phyloP scores from a whole-genome alignment of 106 monocot genomes.

The Platanthera zijinensis region DNA sequence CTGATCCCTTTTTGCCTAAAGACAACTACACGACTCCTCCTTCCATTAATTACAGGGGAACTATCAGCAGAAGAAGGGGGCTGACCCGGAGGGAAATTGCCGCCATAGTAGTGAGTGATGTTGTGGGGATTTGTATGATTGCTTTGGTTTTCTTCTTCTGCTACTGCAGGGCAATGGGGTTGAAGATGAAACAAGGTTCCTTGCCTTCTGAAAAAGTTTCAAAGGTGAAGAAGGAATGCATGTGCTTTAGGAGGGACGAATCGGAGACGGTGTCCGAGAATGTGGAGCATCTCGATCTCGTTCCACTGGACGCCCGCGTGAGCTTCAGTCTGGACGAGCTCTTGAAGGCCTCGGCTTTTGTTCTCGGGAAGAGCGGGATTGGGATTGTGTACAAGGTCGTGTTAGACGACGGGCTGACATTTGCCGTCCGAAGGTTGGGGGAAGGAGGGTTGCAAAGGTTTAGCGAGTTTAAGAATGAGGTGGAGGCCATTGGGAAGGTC shows the following conservation, averaged over 20 bases:
- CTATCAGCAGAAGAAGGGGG: constrained; percentile 14
- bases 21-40: constrained; percentile 15
- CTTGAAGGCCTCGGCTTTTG: constrained; percentile 48
- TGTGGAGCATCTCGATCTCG: constrained; percentile 17
- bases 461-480: constrained; percentile 55
- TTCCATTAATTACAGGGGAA: background rate
- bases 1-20: constrained; percentile 26
- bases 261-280: constrained; percentile 40
- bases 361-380: constrained; percentile 50
- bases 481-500: constrained; percentile 53
- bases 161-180: constrained; percentile 34
- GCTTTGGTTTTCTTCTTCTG: constrained; percentile 72
- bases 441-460: constrained; percentile 59
- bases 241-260: constrained; percentile 55
- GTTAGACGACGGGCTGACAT: constrained; percentile 38
- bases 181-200: constrained; percentile 16
- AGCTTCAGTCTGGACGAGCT: constrained; percentile 35
- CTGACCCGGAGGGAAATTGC: constrained; percentile 29
- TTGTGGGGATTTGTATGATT: constrained; percentile 48
- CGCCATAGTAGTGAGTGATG: constrained; percentile 61
- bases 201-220: constrained; percentile 13
- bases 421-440: constrained; percentile 48
- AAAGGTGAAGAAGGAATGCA: constrained; percentile 32
- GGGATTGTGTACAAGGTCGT: constrained; percentile 69
- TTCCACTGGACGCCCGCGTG: constrained; percentile 11